A percentile compares a stretch with the other conserved stretches of the same genome.
These are phyloP conservation scores for Aspergillus latus DNA, from an alignment of 2,329 filamentous ascomycete genomes.

Conservation along the genomic window DNA sequence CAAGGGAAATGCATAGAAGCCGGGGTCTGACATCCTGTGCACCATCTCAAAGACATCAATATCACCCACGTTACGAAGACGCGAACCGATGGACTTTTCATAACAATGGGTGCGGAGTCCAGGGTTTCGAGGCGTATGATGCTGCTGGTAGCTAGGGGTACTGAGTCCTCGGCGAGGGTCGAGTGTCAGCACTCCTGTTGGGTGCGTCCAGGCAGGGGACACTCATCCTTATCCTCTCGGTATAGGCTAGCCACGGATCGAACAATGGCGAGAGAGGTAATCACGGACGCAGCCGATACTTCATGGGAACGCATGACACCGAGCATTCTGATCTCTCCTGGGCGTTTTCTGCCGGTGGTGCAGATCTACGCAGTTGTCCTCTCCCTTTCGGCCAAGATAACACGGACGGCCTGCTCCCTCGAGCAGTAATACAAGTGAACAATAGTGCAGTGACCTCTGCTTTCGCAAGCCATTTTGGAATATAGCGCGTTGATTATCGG, in stretches of 20 bases:
- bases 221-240: conserved; percentile 53
- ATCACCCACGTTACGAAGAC: conserved; percentile 33
- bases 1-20: conserved; percentile 62
- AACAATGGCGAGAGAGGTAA: conserved; percentile 50
- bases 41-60: conserved; percentile 32
- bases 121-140: conserved; percentile 51
- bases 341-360: conserved; percentile 23
- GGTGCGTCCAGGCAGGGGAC: conserved; percentile 62
- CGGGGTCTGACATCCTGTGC: conserved; percentile 42
- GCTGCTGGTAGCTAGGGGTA: conserved; percentile 48
- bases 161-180: conserved; percentile 55
- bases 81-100: conserved; percentile 45
- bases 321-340: conserved; percentile 28
- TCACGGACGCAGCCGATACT: conserved; percentile 37
- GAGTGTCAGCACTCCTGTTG: conserved; percentile 57
- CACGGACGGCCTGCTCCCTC: conserved; percentile 41
- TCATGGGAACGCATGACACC: conserved; percentile 17
- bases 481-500: neutral
- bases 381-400: conserved; percentile 56
- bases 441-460: neutral
- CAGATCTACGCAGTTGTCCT: conserved; percentile 39
- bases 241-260: conserved; percentile 59
- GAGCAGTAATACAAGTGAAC: conserved; percentile 11
- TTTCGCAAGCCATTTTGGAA: conserved; percentile 9
- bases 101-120: conserved; percentile 57